Percentiles rank a stretch among this genome's conserved stretches.
Evolutionary conservation across 1,284 basidiomycete genomes (phyloP).

Genomic region (Kalmanozyma brasiliensis): DNA sequence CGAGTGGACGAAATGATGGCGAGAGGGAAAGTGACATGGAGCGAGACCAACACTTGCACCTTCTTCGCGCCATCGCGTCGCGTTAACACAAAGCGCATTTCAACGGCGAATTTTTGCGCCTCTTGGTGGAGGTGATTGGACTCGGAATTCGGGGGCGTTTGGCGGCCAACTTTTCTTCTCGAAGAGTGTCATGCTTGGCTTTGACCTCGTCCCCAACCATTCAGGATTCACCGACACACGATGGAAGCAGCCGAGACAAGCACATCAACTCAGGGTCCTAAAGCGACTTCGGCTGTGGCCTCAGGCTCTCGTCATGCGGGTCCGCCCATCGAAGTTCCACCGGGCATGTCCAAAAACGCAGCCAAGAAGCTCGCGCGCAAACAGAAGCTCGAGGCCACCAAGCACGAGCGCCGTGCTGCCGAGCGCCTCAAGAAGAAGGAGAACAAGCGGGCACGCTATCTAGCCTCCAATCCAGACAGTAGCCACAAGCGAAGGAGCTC

Average conservation of each 20-base stretch:
- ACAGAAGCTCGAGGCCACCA: conserved; percentile 75
- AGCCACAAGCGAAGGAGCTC: conserved; percentile 35
- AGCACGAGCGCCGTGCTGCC: conserved; percentile 78
- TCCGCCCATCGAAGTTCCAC: conserved; percentile 30
- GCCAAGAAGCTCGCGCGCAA: conserved; percentile 80
- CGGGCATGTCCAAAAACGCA: conserved; percentile 77
- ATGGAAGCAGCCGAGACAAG: not conserved
- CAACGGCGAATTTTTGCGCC: conserved; percentile 8
- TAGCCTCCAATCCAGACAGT: conserved; percentile 2
- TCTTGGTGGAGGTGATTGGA: conserved; percentile 16
- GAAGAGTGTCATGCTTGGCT: no score
- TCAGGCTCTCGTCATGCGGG: conserved; percentile 16
- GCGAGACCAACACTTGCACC: conserved; percentile 39
- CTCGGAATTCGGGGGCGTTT: conserved; percentile 24
- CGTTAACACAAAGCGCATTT: conserved; percentile 23
- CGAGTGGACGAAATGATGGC: not conserved
- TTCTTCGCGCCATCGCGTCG: conserved; percentile 21
- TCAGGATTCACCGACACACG: not conserved
- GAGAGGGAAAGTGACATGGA: not conserved
- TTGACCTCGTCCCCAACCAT: not conserved
- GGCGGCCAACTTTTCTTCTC: no score
- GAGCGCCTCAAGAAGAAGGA: conserved; percentile 73
- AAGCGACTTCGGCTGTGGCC: no score
- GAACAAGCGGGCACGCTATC: conserved; percentile 70
- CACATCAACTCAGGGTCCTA: not conserved